Evolutionary conservation across 768 basidiomycete genomes (phyloP).

Genomic region (Russula virescens): DNA sequence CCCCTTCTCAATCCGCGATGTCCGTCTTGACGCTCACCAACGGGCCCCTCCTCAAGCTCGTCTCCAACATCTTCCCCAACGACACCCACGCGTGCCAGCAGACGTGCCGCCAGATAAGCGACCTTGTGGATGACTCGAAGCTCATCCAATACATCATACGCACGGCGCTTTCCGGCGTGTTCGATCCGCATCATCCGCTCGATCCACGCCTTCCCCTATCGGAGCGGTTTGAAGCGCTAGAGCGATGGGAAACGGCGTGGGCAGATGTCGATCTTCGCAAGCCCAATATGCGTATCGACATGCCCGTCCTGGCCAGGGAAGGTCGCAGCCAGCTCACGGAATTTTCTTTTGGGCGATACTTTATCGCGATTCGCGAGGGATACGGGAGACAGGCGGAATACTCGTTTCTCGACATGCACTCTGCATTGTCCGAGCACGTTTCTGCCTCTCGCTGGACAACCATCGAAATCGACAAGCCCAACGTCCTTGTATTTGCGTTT

Average conservation of each 20-base stretch:
- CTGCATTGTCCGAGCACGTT: neutral
- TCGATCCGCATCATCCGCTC: constrained; percentile 12
- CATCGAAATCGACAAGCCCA: constrained; percentile 5
- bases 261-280: neutral
- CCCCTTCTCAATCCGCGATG: no score
- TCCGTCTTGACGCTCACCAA: constrained; percentile 10
- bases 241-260: constrained; percentile 3
- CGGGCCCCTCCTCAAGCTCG: constrained; percentile 11
- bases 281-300: neutral
- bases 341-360: constrained; percentile 15
- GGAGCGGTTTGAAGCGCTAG: neutral
- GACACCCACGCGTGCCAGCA: neutral
- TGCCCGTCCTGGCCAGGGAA: neutral
- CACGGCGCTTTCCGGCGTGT: constrained; percentile 16
- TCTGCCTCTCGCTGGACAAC: constrained; percentile 8
- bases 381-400: constrained; percentile 1
- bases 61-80: neutral
- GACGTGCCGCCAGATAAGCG: constrained; percentile 1
- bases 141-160: constrained; percentile 4
- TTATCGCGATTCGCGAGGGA: constrained; percentile 13
- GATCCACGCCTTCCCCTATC: constrained; percentile 3
- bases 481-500: constrained; percentile 15
- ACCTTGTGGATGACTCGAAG: neutral
- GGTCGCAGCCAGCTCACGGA: neutral
- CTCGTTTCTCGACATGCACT: constrained; percentile 14